Evolutionary conservation across 2,329 filamentous ascomycete genomes (phyloP).

Genomic region (Pyrenophora tritici-repentis): DNA sequence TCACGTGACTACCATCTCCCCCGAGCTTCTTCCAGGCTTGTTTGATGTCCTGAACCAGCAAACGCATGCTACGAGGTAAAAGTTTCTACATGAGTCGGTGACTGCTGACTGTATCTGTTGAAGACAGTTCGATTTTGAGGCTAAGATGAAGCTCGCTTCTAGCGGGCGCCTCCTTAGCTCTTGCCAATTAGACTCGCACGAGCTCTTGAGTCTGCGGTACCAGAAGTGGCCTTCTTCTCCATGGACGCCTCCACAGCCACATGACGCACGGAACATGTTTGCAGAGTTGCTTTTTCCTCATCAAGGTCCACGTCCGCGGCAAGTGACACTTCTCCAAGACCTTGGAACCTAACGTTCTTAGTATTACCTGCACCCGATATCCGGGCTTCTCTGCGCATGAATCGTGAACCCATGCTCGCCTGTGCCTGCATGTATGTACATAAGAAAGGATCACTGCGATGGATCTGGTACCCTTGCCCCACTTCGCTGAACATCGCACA

Average conservation of each 20-base stretch:
- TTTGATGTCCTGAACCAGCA: too few species aligned
- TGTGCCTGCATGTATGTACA: too few species aligned
- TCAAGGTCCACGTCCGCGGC: too few species aligned
- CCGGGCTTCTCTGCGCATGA: neutral
- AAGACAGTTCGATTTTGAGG: neutral
- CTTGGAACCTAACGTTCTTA: neutral
- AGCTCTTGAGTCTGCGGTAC: too few species aligned
- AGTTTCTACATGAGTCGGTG: too few species aligned
- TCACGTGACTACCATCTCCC: too few species aligned
- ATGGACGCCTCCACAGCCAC: too few species aligned
- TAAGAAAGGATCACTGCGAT: neutral
- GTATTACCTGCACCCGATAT: neutral
- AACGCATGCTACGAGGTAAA: too few species aligned
- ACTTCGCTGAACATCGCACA: neutral
- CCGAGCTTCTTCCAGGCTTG: too few species aligned
- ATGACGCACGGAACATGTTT: neutral
- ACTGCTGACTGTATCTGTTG: too few species aligned
- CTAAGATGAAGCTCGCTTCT: conserved; percentile 1
- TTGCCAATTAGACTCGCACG: conserved; percentile 7
- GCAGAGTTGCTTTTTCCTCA: conserved; percentile 3
- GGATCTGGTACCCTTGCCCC: neutral
- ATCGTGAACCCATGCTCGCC: neutral
- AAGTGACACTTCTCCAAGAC: neutral
- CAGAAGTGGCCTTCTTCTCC: too few species aligned
- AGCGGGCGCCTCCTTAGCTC: conserved; percentile 1